Percentiles rank a stretch among this genome's conserved stretches.
Conservation (phyloP, 2,329 filamentous ascomycete species). For the Pseudofabraea citricarpa region DNA sequence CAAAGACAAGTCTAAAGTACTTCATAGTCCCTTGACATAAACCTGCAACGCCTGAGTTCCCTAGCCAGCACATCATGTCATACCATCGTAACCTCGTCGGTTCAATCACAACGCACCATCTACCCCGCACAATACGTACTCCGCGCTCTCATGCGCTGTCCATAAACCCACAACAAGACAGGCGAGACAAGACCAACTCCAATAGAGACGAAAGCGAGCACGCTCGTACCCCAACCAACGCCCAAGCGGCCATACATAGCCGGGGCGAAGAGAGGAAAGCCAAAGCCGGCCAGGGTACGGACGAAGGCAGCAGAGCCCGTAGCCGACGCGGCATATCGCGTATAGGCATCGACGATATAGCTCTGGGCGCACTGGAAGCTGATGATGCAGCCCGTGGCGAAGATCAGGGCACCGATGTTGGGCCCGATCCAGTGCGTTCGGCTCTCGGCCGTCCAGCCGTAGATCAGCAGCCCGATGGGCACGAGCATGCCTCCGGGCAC, state of each 20-base stretch:
- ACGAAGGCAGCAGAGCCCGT: neutral
- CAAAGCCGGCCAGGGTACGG: neutral
- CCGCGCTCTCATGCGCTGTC: neutral
- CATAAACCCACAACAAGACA: neutral
- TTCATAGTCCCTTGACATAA: too few species aligned
- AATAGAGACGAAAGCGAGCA: neutral
- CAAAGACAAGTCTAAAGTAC: too few species aligned
- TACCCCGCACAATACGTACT: too few species aligned
- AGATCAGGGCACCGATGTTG: constrained; percentile 44
- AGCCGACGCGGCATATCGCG: constrained; percentile 24
- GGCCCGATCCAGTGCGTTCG: constrained; percentile 48
- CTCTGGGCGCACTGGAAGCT: constrained; percentile 28
- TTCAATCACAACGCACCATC: too few species aligned
- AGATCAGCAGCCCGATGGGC: constrained; percentile 50
- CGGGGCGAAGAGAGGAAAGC: neutral
- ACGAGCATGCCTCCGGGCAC: constrained; percentile 46
- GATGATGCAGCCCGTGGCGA: constrained; percentile 38
- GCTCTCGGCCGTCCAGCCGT: constrained; percentile 50
- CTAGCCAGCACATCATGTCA: too few species aligned
- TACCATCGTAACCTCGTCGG: too few species aligned
- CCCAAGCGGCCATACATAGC: neutral
- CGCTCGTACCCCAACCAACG: neutral
- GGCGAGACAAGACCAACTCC: neutral
- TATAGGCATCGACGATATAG: constrained; percentile 48
- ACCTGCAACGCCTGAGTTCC: too few species aligned